Base-by-base conservation (phyloP, 2,329 filamentous ascomycete species). In the Fusarium penzigii region DNA sequence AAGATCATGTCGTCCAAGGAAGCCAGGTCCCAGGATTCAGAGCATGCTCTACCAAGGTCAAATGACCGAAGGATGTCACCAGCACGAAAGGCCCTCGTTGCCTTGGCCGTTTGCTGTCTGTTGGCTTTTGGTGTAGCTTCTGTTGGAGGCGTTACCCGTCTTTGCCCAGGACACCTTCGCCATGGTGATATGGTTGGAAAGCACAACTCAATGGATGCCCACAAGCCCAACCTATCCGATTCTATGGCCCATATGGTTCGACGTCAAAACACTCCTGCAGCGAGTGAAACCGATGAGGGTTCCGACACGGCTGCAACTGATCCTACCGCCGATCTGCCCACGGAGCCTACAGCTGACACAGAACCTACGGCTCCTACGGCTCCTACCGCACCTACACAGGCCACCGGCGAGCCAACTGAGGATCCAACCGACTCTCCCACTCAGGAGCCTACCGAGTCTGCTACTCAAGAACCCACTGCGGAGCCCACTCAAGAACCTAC, bases 241-340 rank as follows among this genome's bases (percentile, higher is more conserved):
- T 51, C 82, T 52, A 75, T 90, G 57, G 77, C 87, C 49, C 81
- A 84, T 51, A 72, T 91, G 51, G 87, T 83, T 38, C 85, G 83
- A 70, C 81, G 87, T 56, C 81, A 73, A 56, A 66, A 85, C 57
- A 69, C 73, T 48, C 62, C 62, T 34, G 51, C 20, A 6, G 44
- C 62, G n/a, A 45, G 52, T 44, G 46, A 54, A 36, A 53, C 55
- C 41, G 44, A 29, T 32, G 20, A 29, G 42, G 65, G 55, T 41
- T 17, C 13, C 39, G 39, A 41, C 39, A 39, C 32, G 36, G 42
- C 10, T 46, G 17, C 55, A 17, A 13, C 52, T 10, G 39, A 56
- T 16, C 39, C 57, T 17, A 51, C 63, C n/a, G 53, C 65, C 3
- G 50, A 42, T 25, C 29, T 46, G 16, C 54, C 57, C 13, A 52